Conservation (phyloP, 306 rosid species). For the Acacia crassicarpa region DNA sequence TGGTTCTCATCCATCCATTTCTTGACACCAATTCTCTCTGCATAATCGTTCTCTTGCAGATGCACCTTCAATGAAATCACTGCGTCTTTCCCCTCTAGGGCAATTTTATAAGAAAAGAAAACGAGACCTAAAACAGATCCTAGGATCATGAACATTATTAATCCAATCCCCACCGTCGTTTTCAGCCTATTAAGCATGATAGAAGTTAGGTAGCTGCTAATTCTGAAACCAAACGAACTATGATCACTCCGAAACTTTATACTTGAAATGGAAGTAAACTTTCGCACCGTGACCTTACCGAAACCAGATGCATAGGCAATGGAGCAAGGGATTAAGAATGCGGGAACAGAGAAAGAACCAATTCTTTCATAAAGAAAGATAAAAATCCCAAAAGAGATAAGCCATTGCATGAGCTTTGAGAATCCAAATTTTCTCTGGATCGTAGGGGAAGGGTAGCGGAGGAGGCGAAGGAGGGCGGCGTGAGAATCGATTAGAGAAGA, state of each 20-base stretch:
- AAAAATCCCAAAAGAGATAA: conserved; percentile 8
- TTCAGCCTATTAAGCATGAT: conserved; percentile 38
- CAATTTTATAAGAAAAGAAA: conserved; percentile 46
- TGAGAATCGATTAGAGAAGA: conserved; percentile 13
- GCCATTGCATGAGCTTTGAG: conserved; percentile 14
- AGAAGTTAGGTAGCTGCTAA: conserved; percentile 14
- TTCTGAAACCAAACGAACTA: neutral
- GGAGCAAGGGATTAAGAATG: conserved; percentile 11
- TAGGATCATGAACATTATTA: conserved; percentile 38
- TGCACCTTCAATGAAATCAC: conserved; percentile 35
- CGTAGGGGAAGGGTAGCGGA: neutral
- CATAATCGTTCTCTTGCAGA: conserved; percentile 39
- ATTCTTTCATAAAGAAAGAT: neutral
- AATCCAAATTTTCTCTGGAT: neutral
- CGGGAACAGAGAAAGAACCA: neutral
- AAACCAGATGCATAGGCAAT: neutral
- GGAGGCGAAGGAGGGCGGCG: neutral
- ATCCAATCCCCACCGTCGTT: conserved; percentile 41
- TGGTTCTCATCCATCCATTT: conserved; percentile 38
- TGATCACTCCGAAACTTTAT: neutral
- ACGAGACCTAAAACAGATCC: conserved; percentile 33
- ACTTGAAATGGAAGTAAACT: neutral
- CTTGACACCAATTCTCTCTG: conserved; percentile 39
- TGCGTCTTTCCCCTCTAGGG: conserved; percentile 39
- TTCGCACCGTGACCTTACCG: neutral